Base-by-base conservation (phyloP, 2,329 filamentous ascomycete genomes). In the Pseudogymnoascus pannorum region DNA sequence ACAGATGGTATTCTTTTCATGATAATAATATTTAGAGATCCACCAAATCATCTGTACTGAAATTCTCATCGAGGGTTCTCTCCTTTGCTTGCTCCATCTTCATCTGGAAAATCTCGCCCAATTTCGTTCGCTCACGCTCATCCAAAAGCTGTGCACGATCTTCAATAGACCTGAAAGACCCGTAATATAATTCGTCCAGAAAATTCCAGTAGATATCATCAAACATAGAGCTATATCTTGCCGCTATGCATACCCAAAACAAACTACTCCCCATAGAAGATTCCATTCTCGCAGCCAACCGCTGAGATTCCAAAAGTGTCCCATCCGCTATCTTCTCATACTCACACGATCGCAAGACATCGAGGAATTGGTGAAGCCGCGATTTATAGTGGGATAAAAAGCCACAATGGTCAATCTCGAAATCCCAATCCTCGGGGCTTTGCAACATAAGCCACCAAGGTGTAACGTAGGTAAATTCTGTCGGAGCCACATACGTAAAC, bases 201-300 rank as follows among this genome's bases (percentile, higher is more conserved):
- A 38, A 38, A 6, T 36, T 18, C 65, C 62, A 66, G 36, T 62
- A 68, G 35, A 68, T 57, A 11, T 42, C 36, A 48, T 68, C 66
- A 24, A 67, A 60, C 20, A 64, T 63, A 26, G 62, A 65, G 57
- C 64, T 66, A 33, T 64, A 64, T 38, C 64, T 57, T 57, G 58
- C 20, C 29, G 59, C 66, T 61, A 61, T 59, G 40, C 65, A 54
- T 33, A 68, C 63, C 66, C 66, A 67, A 59, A 68, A 67, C 40
- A 63, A 63, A 12, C 62, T 65, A 40, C 29, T 63, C 20, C 57
- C 60, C 63, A 63, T 66, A 42, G 64, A 65, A 31, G 64, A 57
- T 42, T 62, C 59, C 66, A 68, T 67, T 29, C 61, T 44, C 18
- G 59, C 58, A 35, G 66, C 66, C 33, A 65, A 36, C 24, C 60